Percentiles rank a stretch among this genome's conserved stretches.
Evolutionary conservation across 441 rosid genomes (phyloP).

Genomic region (Euphorbia schlechtendalii): DNA sequence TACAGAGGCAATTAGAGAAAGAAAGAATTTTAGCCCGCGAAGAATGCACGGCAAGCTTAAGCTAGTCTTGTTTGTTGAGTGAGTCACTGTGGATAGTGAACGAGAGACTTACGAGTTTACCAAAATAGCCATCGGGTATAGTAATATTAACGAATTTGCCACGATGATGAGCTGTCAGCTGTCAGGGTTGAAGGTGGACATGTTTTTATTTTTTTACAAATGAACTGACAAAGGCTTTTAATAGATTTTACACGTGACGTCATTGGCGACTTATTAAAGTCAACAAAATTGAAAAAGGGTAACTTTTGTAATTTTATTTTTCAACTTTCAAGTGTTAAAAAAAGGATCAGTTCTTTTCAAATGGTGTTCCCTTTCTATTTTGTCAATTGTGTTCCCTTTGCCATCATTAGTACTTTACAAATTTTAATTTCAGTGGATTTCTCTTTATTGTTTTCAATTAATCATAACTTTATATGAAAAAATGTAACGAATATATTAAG

Average conservation of each 20-base stretch:
- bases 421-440: too few relatives aligned
- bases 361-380: too few relatives aligned
- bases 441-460: too few relatives aligned
- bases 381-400: too few relatives aligned
- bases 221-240: background rate
- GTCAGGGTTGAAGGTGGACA: conserved; percentile 8
- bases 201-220: background rate
- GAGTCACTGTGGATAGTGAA: conserved; percentile 6
- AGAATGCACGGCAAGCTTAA: conserved; percentile 17
- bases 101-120: background rate
- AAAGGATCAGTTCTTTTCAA: too few relatives aligned
- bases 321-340: too few relatives aligned
- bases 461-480: too few relatives aligned
- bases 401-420: too few relatives aligned
- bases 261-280: conserved; percentile 11
- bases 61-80: background rate
- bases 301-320: background rate
- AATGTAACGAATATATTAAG: too few relatives aligned
- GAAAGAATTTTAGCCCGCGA: conserved; percentile 22
- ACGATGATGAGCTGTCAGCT: background rate
- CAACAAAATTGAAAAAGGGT: conserved; percentile 19
- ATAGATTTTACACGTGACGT: conserved; percentile 14
- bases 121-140: background rate
- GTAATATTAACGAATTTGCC: conserved; percentile 21
- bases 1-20: background rate